These are phyloP conservation scores for Nigrograna mackinnonii DNA, from an alignment of 2,329 filamentous ascomycete genomes.

Conservation along the genomic window DNA sequence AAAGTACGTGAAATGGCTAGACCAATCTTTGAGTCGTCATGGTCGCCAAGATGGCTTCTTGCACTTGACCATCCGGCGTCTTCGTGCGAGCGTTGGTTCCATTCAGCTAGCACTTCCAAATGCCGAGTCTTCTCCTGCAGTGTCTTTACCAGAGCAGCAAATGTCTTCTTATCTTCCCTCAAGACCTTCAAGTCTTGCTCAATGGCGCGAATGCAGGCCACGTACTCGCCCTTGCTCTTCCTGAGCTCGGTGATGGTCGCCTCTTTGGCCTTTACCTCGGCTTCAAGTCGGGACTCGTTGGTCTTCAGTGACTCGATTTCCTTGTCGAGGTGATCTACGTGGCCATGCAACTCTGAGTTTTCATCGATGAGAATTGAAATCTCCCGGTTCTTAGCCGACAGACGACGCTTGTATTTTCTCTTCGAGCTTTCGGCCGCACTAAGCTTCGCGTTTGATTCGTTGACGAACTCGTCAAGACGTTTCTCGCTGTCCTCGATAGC, in stretches of 20 bases:
- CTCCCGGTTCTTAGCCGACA: slow-evolving; percentile 30
- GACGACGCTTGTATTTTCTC: slow-evolving; percentile 33
- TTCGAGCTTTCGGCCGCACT: slow-evolving; percentile 26
- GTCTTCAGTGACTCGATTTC: slow-evolving; percentile 26
- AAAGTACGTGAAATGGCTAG: slow-evolving; percentile 5
- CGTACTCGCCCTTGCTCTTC: slow-evolving; percentile 25
- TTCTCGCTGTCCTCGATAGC: slow-evolving; percentile 33
- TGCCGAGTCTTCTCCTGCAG: slow-evolving; percentile 34
- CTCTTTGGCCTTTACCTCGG: slow-evolving; percentile 28
- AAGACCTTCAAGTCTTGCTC: slow-evolving; percentile 32
- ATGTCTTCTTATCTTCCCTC: slow-evolving; percentile 32
- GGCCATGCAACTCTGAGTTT: slow-evolving; percentile 29
- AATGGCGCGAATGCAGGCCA: slow-evolving; percentile 24
- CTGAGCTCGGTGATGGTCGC: slow-evolving; percentile 29
- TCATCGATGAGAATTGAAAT: slow-evolving; percentile 29
- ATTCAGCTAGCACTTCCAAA: slow-evolving; percentile 27
- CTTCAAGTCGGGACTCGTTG: slow-evolving; percentile 21
- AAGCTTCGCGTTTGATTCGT: slow-evolving; percentile 34
- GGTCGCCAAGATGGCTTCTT: neutral
- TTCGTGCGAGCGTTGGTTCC: slow-evolving; percentile 20
- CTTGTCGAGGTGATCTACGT: slow-evolving; percentile 25
- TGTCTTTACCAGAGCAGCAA: slow-evolving; percentile 30
- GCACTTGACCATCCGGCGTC: too few species aligned
- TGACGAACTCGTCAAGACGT: slow-evolving; percentile 26
- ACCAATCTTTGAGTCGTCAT: neutral